These are phyloP conservation scores for Ascochyta viciae-villosae DNA, from an alignment of 2,329 filamentous ascomycete genomes.

Conservation along the genomic window DNA sequence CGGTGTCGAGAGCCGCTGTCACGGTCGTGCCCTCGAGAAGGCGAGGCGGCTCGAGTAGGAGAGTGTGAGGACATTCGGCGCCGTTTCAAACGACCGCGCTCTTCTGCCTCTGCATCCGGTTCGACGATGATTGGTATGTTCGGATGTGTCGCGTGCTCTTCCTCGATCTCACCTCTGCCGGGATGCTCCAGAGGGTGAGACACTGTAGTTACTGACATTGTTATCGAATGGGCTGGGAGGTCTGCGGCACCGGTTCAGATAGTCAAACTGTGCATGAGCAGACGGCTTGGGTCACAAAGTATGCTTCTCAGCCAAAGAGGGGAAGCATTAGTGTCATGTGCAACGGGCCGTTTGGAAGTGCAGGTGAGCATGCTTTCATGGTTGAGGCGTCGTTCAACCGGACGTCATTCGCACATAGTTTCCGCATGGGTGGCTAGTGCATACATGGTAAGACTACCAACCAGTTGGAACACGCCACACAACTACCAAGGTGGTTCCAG, in stretches of 20 bases:
- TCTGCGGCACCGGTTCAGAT: constrained; percentile 3
- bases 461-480: not conserved
- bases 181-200: not conserved
- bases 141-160: not conserved
- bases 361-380: constrained; percentile 14
- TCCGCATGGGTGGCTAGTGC: constrained; percentile 1
- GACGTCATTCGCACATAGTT: constrained; percentile 15
- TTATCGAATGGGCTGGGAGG: not conserved
- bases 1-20: constrained; percentile 39
- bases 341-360: constrained; percentile 27
- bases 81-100: constrained; percentile 44
- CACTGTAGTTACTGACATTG: constrained; percentile 14
- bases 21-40: constrained; percentile 45
- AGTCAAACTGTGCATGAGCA: not conserved
- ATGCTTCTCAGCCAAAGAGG: constrained; percentile 9
- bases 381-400: constrained; percentile 7
- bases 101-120: constrained; percentile 39
- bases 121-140: constrained; percentile 5
- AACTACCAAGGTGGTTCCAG: not conserved
- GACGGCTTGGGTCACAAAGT: not conserved
- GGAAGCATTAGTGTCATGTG: constrained; percentile 19
- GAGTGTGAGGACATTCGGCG: constrained; percentile 40
- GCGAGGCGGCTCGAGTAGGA: constrained; percentile 38
- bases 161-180: not conserved
- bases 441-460: not conserved